Percentiles rank a stretch among this genome's conserved stretches.
phyloP scores from a whole-genome alignment of 805 yeast genomes.

The Kuraishia ogatae region DNA sequence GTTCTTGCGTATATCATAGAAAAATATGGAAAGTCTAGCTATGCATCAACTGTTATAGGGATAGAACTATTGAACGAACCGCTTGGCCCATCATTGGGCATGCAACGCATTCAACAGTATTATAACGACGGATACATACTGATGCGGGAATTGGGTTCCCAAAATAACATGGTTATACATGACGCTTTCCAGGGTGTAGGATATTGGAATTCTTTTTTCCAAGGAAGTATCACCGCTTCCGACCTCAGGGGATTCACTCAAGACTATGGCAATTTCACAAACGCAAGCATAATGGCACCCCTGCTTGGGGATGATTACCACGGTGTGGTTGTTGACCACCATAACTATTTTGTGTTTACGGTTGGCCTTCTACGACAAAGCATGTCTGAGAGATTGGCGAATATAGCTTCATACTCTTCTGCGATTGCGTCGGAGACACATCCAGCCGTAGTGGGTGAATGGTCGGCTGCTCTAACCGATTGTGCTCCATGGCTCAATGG shows the following conservation, averaged over 20 bases:
- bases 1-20: slow-evolving; percentile 47
- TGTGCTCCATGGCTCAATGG: slow-evolving; percentile 89
- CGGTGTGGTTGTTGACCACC: slow-evolving; percentile 80
- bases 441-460: slow-evolving; percentile 81
- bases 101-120: slow-evolving; percentile 49
- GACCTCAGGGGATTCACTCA: slow-evolving; percentile 5
- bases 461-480: slow-evolving; percentile 89
- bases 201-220: slow-evolving; percentile 56
- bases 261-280: background rate
- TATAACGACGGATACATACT: slow-evolving; percentile 54
- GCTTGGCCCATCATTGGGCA: slow-evolving; percentile 58
- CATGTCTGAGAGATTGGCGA: slow-evolving; percentile 52
- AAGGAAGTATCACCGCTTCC: slow-evolving; percentile 20
- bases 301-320: slow-evolving; percentile 21
- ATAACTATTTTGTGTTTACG: slow-evolving; percentile 82
- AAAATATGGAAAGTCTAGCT: slow-evolving; percentile 56
- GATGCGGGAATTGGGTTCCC: slow-evolving; percentile 47
- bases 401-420: slow-evolving; percentile 43
- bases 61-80: slow-evolving; percentile 89
- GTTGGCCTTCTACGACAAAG: slow-evolving; percentile 47
- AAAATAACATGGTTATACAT: slow-evolving; percentile 60
- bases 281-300: slow-evolving; percentile 3
- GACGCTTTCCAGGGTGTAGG: slow-evolving; percentile 66
- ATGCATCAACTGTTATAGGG: slow-evolving; percentile 69
- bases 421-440: slow-evolving; percentile 42